Percentiles rank a stretch among this genome's conserved stretches.
phyloP scores from a whole-genome alignment of 106 monocot genomes.

The Vanilla planifolia region DNA sequence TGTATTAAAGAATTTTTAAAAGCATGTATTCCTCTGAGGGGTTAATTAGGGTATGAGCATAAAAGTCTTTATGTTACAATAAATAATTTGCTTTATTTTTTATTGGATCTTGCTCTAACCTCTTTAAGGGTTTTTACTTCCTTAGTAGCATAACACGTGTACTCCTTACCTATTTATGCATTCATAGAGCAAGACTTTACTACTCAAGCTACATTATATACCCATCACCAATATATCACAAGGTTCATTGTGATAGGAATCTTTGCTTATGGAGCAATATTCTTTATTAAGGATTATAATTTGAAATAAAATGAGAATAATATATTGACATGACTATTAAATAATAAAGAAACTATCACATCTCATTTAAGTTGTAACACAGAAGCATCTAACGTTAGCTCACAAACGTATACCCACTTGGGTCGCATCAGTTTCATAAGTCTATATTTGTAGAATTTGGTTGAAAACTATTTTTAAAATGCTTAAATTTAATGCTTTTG shows the following conservation, averaged over 20 bases:
- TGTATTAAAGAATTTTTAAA: background rate
- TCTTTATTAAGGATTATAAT: constrained; percentile 11
- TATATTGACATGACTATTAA: background rate
- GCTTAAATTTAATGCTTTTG: too few species aligned
- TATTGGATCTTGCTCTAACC: background rate
- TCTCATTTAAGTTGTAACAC: too few species aligned
- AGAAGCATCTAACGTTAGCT: too few species aligned
- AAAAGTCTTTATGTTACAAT: background rate
- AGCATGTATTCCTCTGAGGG: background rate
- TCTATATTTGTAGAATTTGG: too few species aligned
- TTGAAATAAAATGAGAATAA: constrained; percentile 2
- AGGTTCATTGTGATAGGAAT: background rate
- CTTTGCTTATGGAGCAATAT: constrained; percentile 13
- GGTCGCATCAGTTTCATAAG: too few species aligned
- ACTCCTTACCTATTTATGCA: background rate
- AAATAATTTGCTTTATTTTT: background rate
- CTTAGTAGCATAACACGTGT: background rate
- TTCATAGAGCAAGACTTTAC: background rate
- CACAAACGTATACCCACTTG: too few species aligned
- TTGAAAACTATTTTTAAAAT: too few species aligned
- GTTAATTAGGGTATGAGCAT: background rate
- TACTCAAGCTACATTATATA: background rate
- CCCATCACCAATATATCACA: background rate
- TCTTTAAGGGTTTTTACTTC: constrained; percentile 2
- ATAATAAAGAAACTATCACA: background rate